A percentile compares a stretch with the other conserved stretches of the same genome.
Conservation (phyloP, 2,329 filamentous ascomycete species). For the Dryadomyces sulphureus region DNA sequence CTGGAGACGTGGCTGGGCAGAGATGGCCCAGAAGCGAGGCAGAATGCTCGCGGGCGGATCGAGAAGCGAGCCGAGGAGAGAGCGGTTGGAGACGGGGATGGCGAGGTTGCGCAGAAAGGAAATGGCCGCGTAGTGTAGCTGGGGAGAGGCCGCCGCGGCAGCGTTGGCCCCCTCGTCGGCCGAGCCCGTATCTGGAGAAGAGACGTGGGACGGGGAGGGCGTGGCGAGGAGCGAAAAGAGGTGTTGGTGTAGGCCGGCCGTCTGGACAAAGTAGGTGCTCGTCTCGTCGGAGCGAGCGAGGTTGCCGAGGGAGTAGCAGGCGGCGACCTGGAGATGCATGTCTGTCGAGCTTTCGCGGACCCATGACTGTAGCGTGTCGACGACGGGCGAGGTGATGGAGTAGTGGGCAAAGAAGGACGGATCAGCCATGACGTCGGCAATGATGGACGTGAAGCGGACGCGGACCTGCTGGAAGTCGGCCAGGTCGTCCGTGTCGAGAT, state of each 20-base stretch:
- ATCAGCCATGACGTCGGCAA: conserved; percentile 33
- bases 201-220: conserved; percentile 14
- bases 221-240: conserved; percentile 30
- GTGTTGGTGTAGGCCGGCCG: conserved; percentile 26
- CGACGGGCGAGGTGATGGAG: conserved; percentile 22
- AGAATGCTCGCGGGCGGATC: conserved; percentile 22
- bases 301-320: conserved; percentile 47
- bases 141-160: conserved; percentile 14
- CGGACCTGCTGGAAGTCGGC: conserved; percentile 24
- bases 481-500: conserved; percentile 30
- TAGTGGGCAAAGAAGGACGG: conserved; percentile 23
- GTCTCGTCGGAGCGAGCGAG: conserved; percentile 42
- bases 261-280: conserved; percentile 33
- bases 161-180: conserved; percentile 10
- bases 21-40: conserved; percentile 37
- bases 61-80: conserved; percentile 32
- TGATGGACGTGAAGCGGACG: conserved; percentile 31
- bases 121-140: conserved; percentile 41
- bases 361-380: conserved; percentile 25
- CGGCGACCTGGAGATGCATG: conserved; percentile 31
- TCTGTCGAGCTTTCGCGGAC: conserved; percentile 20
- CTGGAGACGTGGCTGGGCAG: conserved; percentile 39
- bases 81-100: conserved; percentile 40
- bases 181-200: conserved; percentile 16
- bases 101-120: conserved; percentile 52